Conservation (phyloP, 2,329 filamentous ascomycete species). For the Arthrobotrys musiformis region DNA sequence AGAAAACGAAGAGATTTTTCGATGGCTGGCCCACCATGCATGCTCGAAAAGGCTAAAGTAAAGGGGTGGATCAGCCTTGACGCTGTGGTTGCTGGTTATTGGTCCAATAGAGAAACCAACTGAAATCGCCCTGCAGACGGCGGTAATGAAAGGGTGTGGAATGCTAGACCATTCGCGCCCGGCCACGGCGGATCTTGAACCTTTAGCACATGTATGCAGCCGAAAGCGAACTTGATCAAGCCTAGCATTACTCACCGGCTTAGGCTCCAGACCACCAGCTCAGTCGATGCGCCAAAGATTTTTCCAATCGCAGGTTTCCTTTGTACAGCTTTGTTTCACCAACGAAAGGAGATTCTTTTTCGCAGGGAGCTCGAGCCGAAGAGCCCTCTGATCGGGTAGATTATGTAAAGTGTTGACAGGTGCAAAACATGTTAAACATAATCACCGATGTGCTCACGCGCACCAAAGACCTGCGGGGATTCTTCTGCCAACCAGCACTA, state of each 20-base stretch:
- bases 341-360: not conserved
- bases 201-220: not conserved
- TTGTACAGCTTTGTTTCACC: slow-evolving; percentile 1
- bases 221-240: not conserved
- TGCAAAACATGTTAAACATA: too few relatives aligned
- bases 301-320: not conserved
- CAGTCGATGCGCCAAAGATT: not conserved
- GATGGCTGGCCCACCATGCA: not conserved
- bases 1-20: not conserved
- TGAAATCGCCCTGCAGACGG: slow-evolving; percentile 14
- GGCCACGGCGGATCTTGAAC: slow-evolving; percentile 1
- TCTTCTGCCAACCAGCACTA: too few relatives aligned
- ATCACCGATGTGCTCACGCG: not conserved
- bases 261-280: too few relatives aligned
- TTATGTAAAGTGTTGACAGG: not conserved
- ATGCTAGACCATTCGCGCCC: slow-evolving; percentile 12
- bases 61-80: not conserved
- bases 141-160: slow-evolving; percentile 14
- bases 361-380: not conserved
- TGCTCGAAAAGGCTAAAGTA: not conserved
- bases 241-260: not conserved
- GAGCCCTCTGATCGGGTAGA: not conserved
- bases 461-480: too few relatives aligned
- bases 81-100: not conserved
- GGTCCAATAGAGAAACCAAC: not conserved